A percentile compares a stretch with the other conserved stretches of the same genome.
Conservation (phyloP, 495 filamentous ascomycete species). For the Neurospora sp. region DNA sequence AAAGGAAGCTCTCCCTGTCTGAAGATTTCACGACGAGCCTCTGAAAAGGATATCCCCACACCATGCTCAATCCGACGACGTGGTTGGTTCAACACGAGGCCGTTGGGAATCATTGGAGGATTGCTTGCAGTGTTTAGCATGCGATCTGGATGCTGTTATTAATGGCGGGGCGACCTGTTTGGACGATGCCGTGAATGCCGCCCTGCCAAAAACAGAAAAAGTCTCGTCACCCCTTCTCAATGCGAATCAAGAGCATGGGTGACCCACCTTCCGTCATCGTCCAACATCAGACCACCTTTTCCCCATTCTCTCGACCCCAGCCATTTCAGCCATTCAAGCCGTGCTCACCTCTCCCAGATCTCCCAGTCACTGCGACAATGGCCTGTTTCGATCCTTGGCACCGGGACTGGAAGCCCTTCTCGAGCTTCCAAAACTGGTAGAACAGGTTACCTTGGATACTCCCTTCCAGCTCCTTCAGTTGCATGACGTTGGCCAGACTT, state of each 20-base stretch:
- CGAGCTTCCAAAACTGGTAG: neutral
- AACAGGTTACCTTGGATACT: neutral
- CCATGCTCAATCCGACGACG: neutral
- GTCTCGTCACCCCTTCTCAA: neutral
- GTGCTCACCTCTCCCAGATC: neutral
- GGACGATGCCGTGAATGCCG: neutral
- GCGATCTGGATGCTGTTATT: neutral
- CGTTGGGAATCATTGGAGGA: neutral
- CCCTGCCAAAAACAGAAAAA: neutral
- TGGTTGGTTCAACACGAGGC: neutral
- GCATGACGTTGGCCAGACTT: neutral
- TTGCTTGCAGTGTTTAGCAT: neutral
- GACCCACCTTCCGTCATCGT: constrained; percentile 1
- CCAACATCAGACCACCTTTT: constrained; percentile 14
- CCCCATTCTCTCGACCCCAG: neutral
- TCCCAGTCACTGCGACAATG: neutral
- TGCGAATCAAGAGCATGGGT: neutral
- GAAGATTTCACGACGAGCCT: neutral
- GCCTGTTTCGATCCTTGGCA: neutral
- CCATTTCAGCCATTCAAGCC: neutral
- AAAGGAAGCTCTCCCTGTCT: neutral
- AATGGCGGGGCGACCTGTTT: neutral
- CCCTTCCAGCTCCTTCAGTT: neutral
- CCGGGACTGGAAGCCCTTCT: neutral
- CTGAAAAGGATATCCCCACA: neutral